phyloP scores from a whole-genome alignment of 306 rosid genomes.

The Gastrolobium bilobum region DNA sequence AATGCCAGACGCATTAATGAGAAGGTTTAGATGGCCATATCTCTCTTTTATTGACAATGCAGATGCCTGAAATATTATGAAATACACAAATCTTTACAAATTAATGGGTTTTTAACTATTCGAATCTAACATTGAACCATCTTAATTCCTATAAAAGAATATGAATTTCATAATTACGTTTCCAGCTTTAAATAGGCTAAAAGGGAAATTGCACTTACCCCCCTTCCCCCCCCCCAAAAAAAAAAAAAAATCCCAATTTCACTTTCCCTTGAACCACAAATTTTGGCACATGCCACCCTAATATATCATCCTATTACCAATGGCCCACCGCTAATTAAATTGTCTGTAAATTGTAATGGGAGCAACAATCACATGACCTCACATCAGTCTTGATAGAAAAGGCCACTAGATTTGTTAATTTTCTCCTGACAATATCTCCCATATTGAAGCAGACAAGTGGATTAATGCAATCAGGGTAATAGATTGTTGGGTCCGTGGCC shows the following conservation, averaged over 20 bases:
- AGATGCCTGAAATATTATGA: constrained; percentile 70
- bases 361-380: constrained; percentile 3
- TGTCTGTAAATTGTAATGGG: background rate
- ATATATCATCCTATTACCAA: constrained; percentile 3
- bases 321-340: background rate
- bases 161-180: constrained; percentile 6
- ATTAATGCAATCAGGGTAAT: background rate
- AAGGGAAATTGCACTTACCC: background rate
- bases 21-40: constrained; percentile 87
- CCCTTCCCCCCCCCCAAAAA: too few species aligned
- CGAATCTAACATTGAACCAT: constrained; percentile 5
- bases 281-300: background rate
- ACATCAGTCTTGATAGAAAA: background rate
- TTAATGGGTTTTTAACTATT: background rate
- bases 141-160: constrained; percentile 9
- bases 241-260: background rate
- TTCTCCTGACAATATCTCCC: background rate
- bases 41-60: constrained; percentile 73
- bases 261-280: constrained; percentile 6
- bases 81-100: constrained; percentile 45
- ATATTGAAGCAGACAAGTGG: background rate
- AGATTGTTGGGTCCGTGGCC: background rate
- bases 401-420: constrained; percentile 17
- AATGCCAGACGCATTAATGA: constrained; percentile 91
- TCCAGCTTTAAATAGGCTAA: background rate